Evolutionary conservation across 2,329 filamentous ascomycete species (phyloP), one percentile per base, ranked within the genome.

Genomic region (Graphiopsis chlorocephala): DNA sequence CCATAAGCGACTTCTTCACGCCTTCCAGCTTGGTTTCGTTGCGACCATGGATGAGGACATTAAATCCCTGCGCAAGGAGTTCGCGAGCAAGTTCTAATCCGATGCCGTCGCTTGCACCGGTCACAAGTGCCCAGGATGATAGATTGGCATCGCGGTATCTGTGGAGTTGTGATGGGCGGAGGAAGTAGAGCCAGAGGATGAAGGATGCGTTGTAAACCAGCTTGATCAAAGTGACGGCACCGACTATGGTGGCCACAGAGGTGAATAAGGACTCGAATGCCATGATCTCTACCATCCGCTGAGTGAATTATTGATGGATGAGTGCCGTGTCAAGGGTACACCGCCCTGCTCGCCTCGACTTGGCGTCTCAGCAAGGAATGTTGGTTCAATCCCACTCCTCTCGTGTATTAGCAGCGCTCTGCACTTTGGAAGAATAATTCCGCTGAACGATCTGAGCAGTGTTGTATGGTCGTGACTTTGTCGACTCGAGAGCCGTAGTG

Each of bases 31-130:
- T 87, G 3, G 74, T 66, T 2, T 69, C 67, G 65, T 84, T 85
- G 38, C 84, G 81, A n/a, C 85, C 85, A 66, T 88, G 85, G 10
- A 88, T 71, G 17, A 87, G 76, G 35, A 88, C 78, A 68, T 85
- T 84, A 79, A 87, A 86, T 55, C 84, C 83, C 15, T 74, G 75
- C 0, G 68, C 65, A 20, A 81, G 81, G n/a, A 88, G 81, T 68
- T 85, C 82, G 63, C 81, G 73, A 3, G 80, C 79, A 65, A 86
- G 81, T 0, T 75, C 81, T 29, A 76, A 75, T 12, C 86, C 85
- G 45, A 87, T 86, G 23, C 85, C 86, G 53, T 84, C 83, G 15
- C 78, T 83, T 20, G 82, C 79, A 33, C 85, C 85, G 0, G 85
- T 87, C 10, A 85, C 77, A 5, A 85, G 72, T 1, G 80, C 82